phyloP scores from a whole-genome alignment of 768 basidiomycete genomes.

The Suillus subalutaceus region DNA sequence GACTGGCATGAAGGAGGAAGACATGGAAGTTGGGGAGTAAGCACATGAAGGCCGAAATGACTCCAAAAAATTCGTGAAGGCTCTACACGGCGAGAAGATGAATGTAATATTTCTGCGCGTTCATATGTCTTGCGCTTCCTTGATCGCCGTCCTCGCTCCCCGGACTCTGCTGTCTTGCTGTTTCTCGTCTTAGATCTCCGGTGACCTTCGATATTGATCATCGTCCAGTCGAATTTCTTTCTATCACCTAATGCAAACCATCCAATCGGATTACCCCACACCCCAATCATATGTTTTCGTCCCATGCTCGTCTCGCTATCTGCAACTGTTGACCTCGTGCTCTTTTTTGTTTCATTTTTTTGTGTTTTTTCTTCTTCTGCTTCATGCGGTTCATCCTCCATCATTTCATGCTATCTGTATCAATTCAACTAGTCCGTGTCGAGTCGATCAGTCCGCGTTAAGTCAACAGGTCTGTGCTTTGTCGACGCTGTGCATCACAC shows the following conservation, averaged over 20 bases:
- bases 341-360: not conserved
- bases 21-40: constrained; percentile 25
- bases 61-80: not conserved
- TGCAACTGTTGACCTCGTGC: not conserved
- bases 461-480: not conserved
- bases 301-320: not conserved
- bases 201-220: constrained; percentile 1
- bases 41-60: not conserved
- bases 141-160: not conserved
- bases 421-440: not conserved
- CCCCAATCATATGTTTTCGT: not conserved
- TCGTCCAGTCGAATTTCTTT: not conserved
- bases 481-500: not conserved
- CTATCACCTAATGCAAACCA: constrained; percentile 3
- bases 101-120: not conserved
- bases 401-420: constrained; percentile 4
- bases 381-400: not conserved
- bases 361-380: not conserved
- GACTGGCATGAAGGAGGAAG: constrained; percentile 32
- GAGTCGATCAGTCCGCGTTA: not conserved
- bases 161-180: not conserved
- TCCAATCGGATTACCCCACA: not conserved
- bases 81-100: not conserved
- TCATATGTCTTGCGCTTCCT: not conserved
- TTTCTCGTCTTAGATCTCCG: not conserved